These are phyloP conservation scores for Exsudoporus floridanus DNA, from an alignment of 1,284 basidiomycete genomes.

Conservation along the genomic window DNA sequence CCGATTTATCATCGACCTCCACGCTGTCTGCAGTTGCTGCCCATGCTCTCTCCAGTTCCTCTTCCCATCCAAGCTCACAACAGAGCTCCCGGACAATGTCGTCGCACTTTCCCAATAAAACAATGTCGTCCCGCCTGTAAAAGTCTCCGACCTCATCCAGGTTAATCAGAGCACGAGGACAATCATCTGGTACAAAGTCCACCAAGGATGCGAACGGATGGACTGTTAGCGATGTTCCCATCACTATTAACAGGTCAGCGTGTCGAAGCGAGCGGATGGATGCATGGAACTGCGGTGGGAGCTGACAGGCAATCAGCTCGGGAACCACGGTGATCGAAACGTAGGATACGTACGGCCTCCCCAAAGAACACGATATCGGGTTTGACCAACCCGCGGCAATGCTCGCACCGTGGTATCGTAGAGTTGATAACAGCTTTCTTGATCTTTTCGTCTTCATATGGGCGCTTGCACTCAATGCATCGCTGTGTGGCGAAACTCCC, in stretches of 20 bases:
- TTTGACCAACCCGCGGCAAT: slow-evolving; percentile 76
- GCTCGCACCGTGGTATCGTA: slow-evolving; percentile 62
- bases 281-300: slow-evolving; percentile 56
- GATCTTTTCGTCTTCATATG: slow-evolving; percentile 70
- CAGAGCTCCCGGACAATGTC: slow-evolving; percentile 58
- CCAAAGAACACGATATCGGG: slow-evolving; percentile 97
- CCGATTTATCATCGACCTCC: slow-evolving; percentile 20
- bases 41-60: slow-evolving; percentile 61
- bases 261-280: slow-evolving; percentile 49
- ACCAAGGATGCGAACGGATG: slow-evolving; percentile 74
- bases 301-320: slow-evolving; percentile 38
- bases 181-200: slow-evolving; percentile 45
- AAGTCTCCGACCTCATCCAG: slow-evolving; percentile 65
- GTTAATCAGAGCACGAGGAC: slow-evolving; percentile 65
- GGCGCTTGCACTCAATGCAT: slow-evolving; percentile 69
- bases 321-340: background rate
- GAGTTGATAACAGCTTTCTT: slow-evolving; percentile 51
- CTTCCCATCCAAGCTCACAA: slow-evolving; percentile 66
- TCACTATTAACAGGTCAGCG: slow-evolving; percentile 86
- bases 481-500: slow-evolving; percentile 84
- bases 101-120: slow-evolving; percentile 69
- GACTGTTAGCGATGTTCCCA: slow-evolving; percentile 88
- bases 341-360: slow-evolving; percentile 55
- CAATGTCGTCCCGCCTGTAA: slow-evolving; percentile 51
- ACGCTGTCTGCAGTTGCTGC: slow-evolving; percentile 41